Evolutionary conservation across 352 stramenopile species (phyloP), one percentile per base, ranked within the genome.

Genomic region (Peronospora farinosa): DNA sequence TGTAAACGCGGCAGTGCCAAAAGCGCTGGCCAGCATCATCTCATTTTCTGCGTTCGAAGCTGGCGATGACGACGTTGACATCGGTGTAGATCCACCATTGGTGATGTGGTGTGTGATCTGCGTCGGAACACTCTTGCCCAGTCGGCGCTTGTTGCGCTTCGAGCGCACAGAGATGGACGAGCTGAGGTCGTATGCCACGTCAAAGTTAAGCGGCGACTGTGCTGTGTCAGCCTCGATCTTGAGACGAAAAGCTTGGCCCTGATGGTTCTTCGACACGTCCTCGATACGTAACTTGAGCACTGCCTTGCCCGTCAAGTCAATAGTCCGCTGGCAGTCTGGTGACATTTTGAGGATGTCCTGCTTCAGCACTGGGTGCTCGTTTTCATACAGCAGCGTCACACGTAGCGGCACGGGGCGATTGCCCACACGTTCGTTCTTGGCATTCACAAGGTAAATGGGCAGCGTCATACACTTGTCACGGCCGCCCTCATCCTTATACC

Each of bases 181-280:
- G 50, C 82, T 97, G 13, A 92, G 75, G 51, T 90, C 88, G 47
- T 79, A 91, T 27, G 86, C 88, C 27, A 98, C 84, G 49, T 97
- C 86, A 58, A 90, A 89, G 54, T 88, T 84, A 51, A 89, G 84
- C 1, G 81, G 81, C 11, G 76, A 88, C 55, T 96, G 80, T 8
- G 84, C 67, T 13, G 87, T 95, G 58, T 97, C 89, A 0, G 92
- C 72, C 52, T 92, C 84, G 8, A 98, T 80, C 51, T 96, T 85
- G 21, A 98, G 67, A 7, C 80, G 71, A 60, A 98, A 98, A 7
- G 82, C 81, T 65, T 98, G 90, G 31, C 88, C 89, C 62, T 98
- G 95, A 58, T 98, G 93, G 74, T 98, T 98, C 71, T 98, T 98
- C 2, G 84, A 97, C 27, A 98, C 91, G 60, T 98, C 94, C 55